A percentile compares a stretch with the other conserved stretches of the same genome.
Evolutionary conservation across 345 rosid species (phyloP).

Genomic region (Gossypium thurberi): DNA sequence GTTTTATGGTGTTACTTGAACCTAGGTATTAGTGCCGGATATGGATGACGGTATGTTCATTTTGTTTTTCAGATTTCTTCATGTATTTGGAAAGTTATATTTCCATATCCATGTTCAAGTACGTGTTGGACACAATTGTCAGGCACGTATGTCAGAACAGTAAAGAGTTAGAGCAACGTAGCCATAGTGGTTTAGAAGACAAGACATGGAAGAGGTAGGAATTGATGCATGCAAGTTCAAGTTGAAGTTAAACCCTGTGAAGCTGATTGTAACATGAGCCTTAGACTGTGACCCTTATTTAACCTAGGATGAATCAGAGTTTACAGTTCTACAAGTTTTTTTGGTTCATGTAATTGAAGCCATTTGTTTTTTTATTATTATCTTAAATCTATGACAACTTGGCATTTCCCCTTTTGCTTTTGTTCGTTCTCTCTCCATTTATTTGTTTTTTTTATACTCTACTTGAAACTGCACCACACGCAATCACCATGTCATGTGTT

Average conservation of each 20-base stretch:
- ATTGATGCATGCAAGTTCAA: background rate
- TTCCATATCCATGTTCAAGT: background rate
- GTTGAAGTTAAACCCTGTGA: background rate
- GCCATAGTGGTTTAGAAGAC: no score
- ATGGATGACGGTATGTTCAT: background rate
- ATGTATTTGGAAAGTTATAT: background rate
- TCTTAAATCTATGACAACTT: background rate
- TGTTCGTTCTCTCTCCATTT: background rate
- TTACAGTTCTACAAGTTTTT: background rate
- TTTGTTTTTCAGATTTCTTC: background rate
- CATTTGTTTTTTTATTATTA: background rate
- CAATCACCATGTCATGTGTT: background rate
- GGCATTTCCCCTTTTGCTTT: background rate
- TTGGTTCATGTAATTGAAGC: background rate
- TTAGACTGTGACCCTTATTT: background rate
- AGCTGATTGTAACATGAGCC: background rate
- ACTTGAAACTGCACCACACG: background rate
- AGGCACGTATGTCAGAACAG: background rate
- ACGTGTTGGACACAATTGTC: background rate
- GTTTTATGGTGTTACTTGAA: background rate
- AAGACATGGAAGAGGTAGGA: background rate
- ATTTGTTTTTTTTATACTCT: background rate
- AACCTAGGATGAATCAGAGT: background rate
- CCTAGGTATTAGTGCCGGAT: background rate
- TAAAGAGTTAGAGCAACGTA: no score